Conservation (phyloP, 768 basidiomycete species). For the Leccinellum rugosiceps region DNA sequence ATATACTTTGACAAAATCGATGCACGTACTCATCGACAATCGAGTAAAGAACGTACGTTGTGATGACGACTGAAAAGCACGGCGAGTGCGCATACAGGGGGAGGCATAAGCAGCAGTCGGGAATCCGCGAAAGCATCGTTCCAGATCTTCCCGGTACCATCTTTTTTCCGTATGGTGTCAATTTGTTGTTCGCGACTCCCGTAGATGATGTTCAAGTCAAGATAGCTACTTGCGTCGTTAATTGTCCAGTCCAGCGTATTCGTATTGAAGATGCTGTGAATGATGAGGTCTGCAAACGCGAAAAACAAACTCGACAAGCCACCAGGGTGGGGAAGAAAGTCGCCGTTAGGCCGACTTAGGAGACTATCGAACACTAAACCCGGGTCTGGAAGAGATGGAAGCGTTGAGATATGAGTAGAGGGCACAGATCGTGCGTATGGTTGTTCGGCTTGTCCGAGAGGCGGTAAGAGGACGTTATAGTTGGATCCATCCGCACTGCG, state of each 20-base stretch:
- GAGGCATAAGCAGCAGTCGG: constrained; percentile 69
- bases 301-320: constrained; percentile 76
- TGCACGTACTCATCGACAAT: not conserved
- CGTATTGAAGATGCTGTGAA: constrained; percentile 70
- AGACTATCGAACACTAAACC: constrained; percentile 71
- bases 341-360: constrained; percentile 36
- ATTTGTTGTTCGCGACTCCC: constrained; percentile 52
- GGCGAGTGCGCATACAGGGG: constrained; percentile 62
- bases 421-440: constrained; percentile 72
- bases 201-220: constrained; percentile 75
- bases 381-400: constrained; percentile 56
- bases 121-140: constrained; percentile 69
- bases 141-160: constrained; percentile 66
- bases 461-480: constrained; percentile 53
- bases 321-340: constrained; percentile 55
- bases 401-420: constrained; percentile 40
- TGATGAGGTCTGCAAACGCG: constrained; percentile 74
- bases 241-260: constrained; percentile 43
- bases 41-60: constrained; percentile 45
- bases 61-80: constrained; percentile 72
- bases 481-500: constrained; percentile 60
- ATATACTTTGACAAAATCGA: constrained; percentile 49
- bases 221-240: constrained; percentile 69
- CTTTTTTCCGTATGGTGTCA: constrained; percentile 51
- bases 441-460: constrained; percentile 54